Evolutionary conservation across 768 basidiomycete species (phyloP), one percentile per base, ranked within the genome.

Genomic region (Macrolepiota dolichaula): DNA sequence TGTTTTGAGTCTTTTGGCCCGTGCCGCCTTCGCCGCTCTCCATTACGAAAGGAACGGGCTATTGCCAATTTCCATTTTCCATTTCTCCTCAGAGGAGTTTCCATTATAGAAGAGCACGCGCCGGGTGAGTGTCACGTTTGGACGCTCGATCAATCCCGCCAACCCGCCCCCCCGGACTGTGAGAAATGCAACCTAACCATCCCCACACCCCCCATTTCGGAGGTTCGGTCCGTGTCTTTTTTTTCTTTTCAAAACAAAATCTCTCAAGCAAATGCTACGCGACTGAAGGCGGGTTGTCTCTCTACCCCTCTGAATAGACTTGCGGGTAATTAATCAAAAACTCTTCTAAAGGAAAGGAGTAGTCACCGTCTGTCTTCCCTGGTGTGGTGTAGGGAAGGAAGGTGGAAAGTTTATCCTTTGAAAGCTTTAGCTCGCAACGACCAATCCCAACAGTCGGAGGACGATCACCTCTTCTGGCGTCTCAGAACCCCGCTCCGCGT

Each of bases 11-110:
- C 19, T n/a, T 12, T 7, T 17, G 6, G 32, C 22, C 36, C 57
- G 49, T 50, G 46, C 57, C 57, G 49, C 57, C 36, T 37, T 57
- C 55, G 6, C 57, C 57, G 57, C 36, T 50, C 57, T 58, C 57
- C 57, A 50, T 58, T 58, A 24, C 57, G 50, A 50, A 37, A 17
- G 36, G 38, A 24, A 42, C 51, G 19, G 24, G 24, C 47, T 22
- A 29, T 15, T 47, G 29, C 44, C 29, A 46, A 15, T 32, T 49
- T 57, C 55, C 55, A 57, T 57, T 36, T 12, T 27, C 12, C 19
- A 47, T 36, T 12, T 27, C 12, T 13, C 15, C 12, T 37, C 24
- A 44, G 9, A 10, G 11, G 13, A 6, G 22, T 59, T 51, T 51
- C 50, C 27, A 59, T 51, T 29, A 50, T 42, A 19, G 24, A 50